phyloP scores from a whole-genome alignment of 2,329 filamentous ascomycete species.

The Paraphaeosphaeria sporulosa region DNA sequence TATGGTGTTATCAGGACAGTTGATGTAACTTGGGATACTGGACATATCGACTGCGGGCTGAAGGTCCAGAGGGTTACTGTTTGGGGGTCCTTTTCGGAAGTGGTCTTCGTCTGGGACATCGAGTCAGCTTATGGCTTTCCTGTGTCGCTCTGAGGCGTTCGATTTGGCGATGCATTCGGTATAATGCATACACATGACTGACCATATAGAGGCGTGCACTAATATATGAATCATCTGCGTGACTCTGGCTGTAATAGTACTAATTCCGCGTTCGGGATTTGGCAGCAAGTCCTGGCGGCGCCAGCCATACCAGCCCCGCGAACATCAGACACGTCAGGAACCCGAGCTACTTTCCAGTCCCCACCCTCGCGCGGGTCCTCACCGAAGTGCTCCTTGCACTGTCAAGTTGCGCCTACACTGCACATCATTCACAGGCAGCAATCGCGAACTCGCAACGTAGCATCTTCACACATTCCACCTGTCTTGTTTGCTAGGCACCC shows the following conservation, averaged over 20 bases:
- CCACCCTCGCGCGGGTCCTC: conserved; percentile 7
- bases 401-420: neutral
- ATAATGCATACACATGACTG: conserved; percentile 8
- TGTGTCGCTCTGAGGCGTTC: neutral
- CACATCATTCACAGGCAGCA: conserved; percentile 3
- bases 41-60: neutral
- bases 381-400: neutral
- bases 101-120: neutral
- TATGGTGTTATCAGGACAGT: neutral
- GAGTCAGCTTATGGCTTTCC: neutral
- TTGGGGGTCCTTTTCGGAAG: neutral
- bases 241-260: conserved; percentile 8
- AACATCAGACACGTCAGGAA: conserved; percentile 29
- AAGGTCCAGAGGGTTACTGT: neutral
- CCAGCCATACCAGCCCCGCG: conserved; percentile 24
- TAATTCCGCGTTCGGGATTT: conserved; percentile 15
- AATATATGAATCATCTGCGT: conserved; percentile 23
- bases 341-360: neutral
- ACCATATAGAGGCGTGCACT: conserved; percentile 2
- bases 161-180: neutral
- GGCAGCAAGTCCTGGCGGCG: conserved; percentile 10
- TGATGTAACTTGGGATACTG: neutral
- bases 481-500: conserved; percentile 34
- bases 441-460: conserved; percentile 19
- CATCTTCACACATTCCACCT: conserved; percentile 17